These are phyloP conservation scores for Blastomyces percursus DNA, from an alignment of 2,329 filamentous ascomycete species.

Conservation along the genomic window DNA sequence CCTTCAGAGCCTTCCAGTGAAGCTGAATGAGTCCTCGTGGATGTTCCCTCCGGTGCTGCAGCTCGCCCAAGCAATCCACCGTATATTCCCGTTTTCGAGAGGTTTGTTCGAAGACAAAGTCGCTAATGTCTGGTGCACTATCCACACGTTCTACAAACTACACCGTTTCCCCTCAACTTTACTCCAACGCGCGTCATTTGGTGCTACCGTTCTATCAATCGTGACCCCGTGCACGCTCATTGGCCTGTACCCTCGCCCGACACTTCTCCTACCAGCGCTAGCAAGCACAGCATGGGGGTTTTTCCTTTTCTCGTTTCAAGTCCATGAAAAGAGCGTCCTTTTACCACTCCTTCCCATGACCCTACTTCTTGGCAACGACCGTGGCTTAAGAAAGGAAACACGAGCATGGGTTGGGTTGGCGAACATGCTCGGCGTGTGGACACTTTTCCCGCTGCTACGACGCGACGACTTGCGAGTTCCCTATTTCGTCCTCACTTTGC, in stretches of 20 bases:
- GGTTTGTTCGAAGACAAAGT: constrained; percentile 98
- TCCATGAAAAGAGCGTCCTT: constrained; percentile 94
- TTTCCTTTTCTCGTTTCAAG: constrained; percentile 95
- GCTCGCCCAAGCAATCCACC: constrained; percentile 70
- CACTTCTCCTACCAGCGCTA: constrained; percentile 67
- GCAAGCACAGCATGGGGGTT: constrained; percentile 88
- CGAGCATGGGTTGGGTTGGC: constrained; percentile 94
- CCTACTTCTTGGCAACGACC: constrained; percentile 63
- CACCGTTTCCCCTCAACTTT: constrained; percentile 58
- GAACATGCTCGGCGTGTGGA: constrained; percentile 82
- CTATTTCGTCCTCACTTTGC: constrained; percentile 69
- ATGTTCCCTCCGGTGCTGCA: constrained; percentile 70
- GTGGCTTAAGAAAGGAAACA: constrained; percentile 63
- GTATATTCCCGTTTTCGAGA: constrained; percentile 93
- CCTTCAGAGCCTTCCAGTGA: constrained; percentile 45
- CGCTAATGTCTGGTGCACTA: constrained; percentile 92
- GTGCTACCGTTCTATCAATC: constrained; percentile 64
- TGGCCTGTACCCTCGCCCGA: constrained; percentile 64
- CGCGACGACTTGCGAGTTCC: constrained; percentile 75
- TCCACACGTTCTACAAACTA: constrained; percentile 86
- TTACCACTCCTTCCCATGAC: constrained; percentile 92
- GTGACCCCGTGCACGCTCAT: constrained; percentile 68
- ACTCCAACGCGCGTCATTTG: constrained; percentile 65
- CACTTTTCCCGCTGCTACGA: constrained; percentile 80
- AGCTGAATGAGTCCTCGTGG: constrained; percentile 53